A percentile compares a stretch with the other conserved stretches of the same genome.
These are phyloP conservation scores for Monoraphidium neglectum DNA, from an alignment of 139 green algal species.

Conservation along the genomic window DNA sequence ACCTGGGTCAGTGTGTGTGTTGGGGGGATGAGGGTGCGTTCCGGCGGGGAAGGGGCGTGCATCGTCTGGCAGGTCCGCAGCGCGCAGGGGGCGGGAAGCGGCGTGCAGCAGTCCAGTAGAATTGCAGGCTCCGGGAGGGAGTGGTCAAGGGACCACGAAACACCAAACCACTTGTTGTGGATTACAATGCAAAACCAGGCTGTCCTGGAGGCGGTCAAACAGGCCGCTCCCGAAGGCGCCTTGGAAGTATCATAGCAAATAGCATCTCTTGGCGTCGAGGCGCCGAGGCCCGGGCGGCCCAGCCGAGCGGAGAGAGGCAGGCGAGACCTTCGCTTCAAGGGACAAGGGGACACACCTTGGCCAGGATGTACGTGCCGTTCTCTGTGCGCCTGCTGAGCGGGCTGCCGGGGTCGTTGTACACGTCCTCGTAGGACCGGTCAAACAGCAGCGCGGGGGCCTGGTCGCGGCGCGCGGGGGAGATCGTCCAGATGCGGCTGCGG, in stretches of 20 bases:
- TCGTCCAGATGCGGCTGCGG: conserved; percentile 23
- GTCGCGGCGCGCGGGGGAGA: neutral
- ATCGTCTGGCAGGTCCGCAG: neutral
- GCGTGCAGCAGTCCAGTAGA: no score
- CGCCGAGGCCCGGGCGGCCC: no score
- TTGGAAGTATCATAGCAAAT: no score
- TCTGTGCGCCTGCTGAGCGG: conserved; percentile 76
- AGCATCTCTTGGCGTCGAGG: no score
- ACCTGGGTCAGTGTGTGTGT: conserved; percentile 3
- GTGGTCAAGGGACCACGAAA: neutral
- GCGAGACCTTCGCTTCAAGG: no score
- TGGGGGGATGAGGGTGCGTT: no score
- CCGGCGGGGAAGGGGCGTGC: neutral
- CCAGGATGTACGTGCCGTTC: conserved; percentile 84
- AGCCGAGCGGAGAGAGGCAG: no score
- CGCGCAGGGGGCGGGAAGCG: no score
- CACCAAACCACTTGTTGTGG: neutral
- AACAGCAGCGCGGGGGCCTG: neutral
- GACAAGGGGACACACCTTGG: conserved; percentile 19
- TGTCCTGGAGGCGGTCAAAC: no score
- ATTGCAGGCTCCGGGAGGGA: neutral
- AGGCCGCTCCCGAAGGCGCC: no score
- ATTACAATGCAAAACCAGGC: no score
- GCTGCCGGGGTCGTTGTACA: conserved; percentile 89
- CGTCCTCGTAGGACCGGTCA: conserved; percentile 89